Evolutionary conservation across 164 flowering plant species (phyloP), one percentile per base, ranked within the genome.

Genomic region (Magnolia changhungtana): DNA sequence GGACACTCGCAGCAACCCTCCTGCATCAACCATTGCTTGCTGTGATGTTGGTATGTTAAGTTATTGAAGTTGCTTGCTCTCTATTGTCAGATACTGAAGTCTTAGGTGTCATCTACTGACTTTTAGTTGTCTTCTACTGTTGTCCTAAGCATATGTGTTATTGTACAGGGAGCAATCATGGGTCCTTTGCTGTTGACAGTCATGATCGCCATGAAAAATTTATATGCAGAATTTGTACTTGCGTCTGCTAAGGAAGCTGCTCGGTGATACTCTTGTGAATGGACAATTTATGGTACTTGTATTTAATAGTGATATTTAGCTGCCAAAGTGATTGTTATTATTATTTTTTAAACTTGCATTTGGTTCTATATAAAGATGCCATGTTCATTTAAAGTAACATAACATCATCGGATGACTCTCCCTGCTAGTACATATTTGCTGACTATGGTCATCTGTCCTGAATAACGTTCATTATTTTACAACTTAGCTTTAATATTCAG

Each of bases 141-240:
- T 55, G 18, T 55, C 61, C 18, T 55, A 16, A 1, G 61, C 8
- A 2, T 4, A 55, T 19, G 8, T 21, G 67, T 21, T 77, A 6
- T 50, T 74, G 63, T 63, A 66, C 91, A 93, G 98, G 98, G 98
- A 74, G 98, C 98, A 3, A 90, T 95, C 65, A 89, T 95, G 97
- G 98, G 98, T 1, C 97, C 98, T 7, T 82, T 93, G 74, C 88
- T 95, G 67, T 91, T 95, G 7, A 95, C 97, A 4, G 94, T 95
- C n/a, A 87, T 92, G 81, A 93, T 93, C 73, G 97, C 94, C 13
- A 77, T 95, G 3, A 96, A 94, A 80, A 89, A 96, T 85, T 80
- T 96, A 83, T 94, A 94, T 76, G 86, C 86, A 0, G 99, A 96
- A 79, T 96, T 93, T 76, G 96, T 96, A 72, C 86, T 96, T 72